These are phyloP conservation scores for Epichloe sp. DNA, from an alignment of 2,329 filamentous ascomycete species.

Conservation along the genomic window DNA sequence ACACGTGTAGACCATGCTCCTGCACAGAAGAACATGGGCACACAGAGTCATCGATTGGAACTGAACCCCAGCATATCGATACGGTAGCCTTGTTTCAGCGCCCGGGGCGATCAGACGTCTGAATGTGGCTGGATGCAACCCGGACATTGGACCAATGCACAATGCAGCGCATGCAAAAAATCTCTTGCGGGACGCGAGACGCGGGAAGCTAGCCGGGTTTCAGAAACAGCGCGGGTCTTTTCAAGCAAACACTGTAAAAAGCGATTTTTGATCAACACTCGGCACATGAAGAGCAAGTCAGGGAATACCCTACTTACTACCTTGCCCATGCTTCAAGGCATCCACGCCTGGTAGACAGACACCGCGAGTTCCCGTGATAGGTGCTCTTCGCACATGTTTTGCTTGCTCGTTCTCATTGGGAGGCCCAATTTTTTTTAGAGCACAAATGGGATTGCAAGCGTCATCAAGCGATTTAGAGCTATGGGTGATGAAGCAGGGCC, in stretches of 20 bases:
- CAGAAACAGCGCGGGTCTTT: background rate
- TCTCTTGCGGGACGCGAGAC: background rate
- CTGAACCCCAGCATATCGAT: background rate
- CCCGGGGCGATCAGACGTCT: background rate
- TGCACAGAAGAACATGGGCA: background rate
- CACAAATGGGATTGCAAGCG: background rate
- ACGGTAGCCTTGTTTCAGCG: conserved; percentile 1
- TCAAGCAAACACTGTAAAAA: background rate
- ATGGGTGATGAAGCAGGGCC: conserved; percentile 4
- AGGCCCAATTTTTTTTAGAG: background rate
- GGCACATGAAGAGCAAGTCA: background rate
- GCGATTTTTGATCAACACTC: background rate
- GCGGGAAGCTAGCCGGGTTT: background rate
- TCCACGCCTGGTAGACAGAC: no score
- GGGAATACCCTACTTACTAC: no score
- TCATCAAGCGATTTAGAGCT: conserved; percentile 4
- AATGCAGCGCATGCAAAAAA: background rate
- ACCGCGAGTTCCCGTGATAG: no score
- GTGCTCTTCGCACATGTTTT: background rate
- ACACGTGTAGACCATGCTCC: conserved; percentile 5
- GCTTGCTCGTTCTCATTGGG: background rate
- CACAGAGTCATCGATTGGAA: background rate
- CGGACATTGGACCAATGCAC: background rate
- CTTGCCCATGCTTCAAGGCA: no score
- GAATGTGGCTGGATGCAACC: background rate